Percentiles rank a stretch among this genome's conserved stretches.
Evolutionary conservation across 106 monocot species (phyloP).

Genomic region (Phalaenopsis equestris): DNA sequence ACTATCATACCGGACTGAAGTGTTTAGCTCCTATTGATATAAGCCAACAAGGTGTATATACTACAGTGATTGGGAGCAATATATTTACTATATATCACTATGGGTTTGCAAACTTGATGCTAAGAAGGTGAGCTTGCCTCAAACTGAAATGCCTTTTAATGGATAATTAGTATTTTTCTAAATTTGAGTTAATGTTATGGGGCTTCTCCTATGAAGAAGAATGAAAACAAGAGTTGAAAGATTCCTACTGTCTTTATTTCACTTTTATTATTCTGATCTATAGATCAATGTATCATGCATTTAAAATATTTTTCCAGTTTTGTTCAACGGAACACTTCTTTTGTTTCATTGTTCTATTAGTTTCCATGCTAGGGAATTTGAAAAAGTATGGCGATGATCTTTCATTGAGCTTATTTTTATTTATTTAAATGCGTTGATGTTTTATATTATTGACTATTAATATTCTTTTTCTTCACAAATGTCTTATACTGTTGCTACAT

Average conservation of each 20-base stretch:
- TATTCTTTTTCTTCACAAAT: background rate
- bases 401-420: background rate
- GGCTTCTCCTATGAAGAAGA: background rate
- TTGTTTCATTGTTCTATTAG: background rate
- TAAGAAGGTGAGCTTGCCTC: slow-evolving; percentile 49
- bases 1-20: slow-evolving; percentile 83
- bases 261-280: background rate
- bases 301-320: background rate
- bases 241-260: background rate
- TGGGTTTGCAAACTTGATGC: slow-evolving; percentile 91
- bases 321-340: background rate
- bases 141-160: background rate
- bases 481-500: background rate
- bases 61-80: slow-evolving; percentile 85
- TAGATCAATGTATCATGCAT: background rate
- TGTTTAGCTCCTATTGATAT: slow-evolving; percentile 88
- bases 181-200: background rate
- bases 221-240: background rate
- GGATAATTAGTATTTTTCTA: background rate
- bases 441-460: background rate
- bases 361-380: background rate
- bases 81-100: slow-evolving; percentile 94
- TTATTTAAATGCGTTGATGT: background rate
- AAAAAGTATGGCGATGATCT: background rate
- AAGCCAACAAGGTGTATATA: slow-evolving; percentile 85